These are phyloP conservation scores for Nicotiana rustica DNA, from an alignment of 305 asterid genomes.

Conservation along the genomic window DNA sequence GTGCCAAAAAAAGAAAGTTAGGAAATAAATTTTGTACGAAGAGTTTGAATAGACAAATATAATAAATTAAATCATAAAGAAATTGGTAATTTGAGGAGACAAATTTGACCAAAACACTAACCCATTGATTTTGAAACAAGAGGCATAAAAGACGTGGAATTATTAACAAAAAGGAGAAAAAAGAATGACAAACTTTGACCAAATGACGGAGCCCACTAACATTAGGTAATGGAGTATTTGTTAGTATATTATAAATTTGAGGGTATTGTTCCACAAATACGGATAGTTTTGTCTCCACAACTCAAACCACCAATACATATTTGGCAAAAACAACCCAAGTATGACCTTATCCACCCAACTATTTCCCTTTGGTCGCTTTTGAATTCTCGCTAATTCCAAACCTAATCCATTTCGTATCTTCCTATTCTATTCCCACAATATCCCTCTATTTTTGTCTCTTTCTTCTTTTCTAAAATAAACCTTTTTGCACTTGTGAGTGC, in stretches of 20 bases:
- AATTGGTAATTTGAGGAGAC: conserved; percentile 13
- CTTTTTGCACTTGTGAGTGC: no score
- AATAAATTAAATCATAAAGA: not conserved
- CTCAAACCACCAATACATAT: conserved; percentile 36
- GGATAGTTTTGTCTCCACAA: conserved; percentile 38
- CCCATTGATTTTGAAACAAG: not conserved
- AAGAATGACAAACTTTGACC: conserved; percentile 19
- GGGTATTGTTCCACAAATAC: conserved; percentile 25
- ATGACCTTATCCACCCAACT: conserved; percentile 28
- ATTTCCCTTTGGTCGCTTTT: conserved; percentile 6
- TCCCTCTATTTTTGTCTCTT: not conserved
- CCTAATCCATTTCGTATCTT: not conserved
- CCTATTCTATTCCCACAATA: not conserved
- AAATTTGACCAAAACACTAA: conserved; percentile 14
- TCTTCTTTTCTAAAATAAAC: not conserved
- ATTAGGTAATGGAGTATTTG: not conserved
- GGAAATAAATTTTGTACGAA: not conserved
- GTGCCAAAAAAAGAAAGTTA: not conserved
- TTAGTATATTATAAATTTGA: not conserved
- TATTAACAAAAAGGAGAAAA: not conserved
- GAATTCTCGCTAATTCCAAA: conserved; percentile 16
- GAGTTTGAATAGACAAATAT: not conserved
- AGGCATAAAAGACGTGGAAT: conserved; percentile 2
- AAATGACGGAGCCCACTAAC: conserved; percentile 30
- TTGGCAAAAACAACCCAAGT: conserved; percentile 19